Conservation (phyloP, 2,329 filamentous ascomycete genomes). For the Colletotrichum horii region DNA sequence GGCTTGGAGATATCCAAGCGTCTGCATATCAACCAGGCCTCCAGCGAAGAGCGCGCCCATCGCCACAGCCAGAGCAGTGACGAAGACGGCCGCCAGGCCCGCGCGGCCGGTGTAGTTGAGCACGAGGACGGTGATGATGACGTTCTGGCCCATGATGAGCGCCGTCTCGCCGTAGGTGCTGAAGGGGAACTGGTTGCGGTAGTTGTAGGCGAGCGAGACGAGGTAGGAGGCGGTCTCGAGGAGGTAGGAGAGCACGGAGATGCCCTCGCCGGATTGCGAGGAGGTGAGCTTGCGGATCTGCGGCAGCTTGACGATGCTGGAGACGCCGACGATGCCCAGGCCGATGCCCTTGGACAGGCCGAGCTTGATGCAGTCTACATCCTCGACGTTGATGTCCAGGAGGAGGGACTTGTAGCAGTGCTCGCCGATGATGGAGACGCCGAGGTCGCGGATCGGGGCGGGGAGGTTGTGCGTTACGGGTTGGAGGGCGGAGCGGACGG, state of each 20-base stretch:
- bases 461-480: slow-evolving; percentile 79
- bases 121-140: slow-evolving; percentile 86
- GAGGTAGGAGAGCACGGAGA: slow-evolving; percentile 89
- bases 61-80: slow-evolving; percentile 75
- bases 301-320: slow-evolving; percentile 92
- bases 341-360: slow-evolving; percentile 92
- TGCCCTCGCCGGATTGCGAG: slow-evolving; percentile 80
- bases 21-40: slow-evolving; percentile 67
- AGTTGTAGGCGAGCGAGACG: slow-evolving; percentile 90
- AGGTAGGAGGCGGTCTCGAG: slow-evolving; percentile 90
- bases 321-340: slow-evolving; percentile 90
- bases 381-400: slow-evolving; percentile 80
- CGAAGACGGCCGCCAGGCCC: slow-evolving; percentile 74
- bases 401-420: slow-evolving; percentile 87
- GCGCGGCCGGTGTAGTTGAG: slow-evolving; percentile 79
- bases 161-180: slow-evolving; percentile 96
- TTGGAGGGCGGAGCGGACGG: slow-evolving; percentile 64
- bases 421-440: slow-evolving; percentile 79
- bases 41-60: slow-evolving; percentile 74
- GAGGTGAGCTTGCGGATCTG: slow-evolving; percentile 92
- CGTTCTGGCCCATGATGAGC: slow-evolving; percentile 89
- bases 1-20: slow-evolving; percentile 79
- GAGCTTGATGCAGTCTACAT: slow-evolving; percentile 83
- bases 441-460: slow-evolving; percentile 73
- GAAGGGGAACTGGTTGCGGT: slow-evolving; percentile 90